Evolutionary conservation across 1,139 yeast species (phyloP), one percentile per base, ranked within the genome.

Genomic region (Yamadazyma aaseri): DNA sequence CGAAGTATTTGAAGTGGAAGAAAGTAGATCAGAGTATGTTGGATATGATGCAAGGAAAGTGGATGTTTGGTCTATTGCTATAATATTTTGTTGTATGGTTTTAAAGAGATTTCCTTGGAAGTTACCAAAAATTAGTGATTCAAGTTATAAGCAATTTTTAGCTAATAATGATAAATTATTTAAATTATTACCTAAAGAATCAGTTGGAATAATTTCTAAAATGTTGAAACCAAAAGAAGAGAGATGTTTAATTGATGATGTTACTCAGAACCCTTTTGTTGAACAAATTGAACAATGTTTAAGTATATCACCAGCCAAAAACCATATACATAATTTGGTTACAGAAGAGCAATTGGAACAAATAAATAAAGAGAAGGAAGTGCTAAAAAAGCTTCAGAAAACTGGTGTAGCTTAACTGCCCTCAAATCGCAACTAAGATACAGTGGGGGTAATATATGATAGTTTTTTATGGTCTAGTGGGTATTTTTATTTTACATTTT

Each of bases 51-150:
- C 92, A 16, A 64, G 87, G 34, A 74, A 77, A 11, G 85, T 76
- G 2, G 94, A 84, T 53, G 75, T 83, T 13, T 84, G 94, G 94
- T 81, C 89, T 2, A 63, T 81, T 32, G 94, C 89, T 1, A 80
- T 84, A 11, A 82, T 84, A 36, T 84, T 69, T 50, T 81, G 86
- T 50, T 83, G 92, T 56, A 81, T 84, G 87, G 64, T 77, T 6
- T 60, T 82, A 38, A 73, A 76, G 49, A 62, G 87, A 45, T 84
- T 84, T 55, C 94, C 94, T 1, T 84, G 94, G 94, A 82, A 82
- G 49, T 69, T 80, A 6, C 90, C 92, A 17, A 75, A 76, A 45
- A 58, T 62, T 20, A 59, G 71, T 12, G 89, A 82, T 49, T 73
- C 75, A 22, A 72, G 80, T 51, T 63, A 59, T 65, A 50, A 73